These are phyloP conservation scores for Boletellus sp. DNA, from an alignment of 768 basidiomycete species.

Conservation along the genomic window DNA sequence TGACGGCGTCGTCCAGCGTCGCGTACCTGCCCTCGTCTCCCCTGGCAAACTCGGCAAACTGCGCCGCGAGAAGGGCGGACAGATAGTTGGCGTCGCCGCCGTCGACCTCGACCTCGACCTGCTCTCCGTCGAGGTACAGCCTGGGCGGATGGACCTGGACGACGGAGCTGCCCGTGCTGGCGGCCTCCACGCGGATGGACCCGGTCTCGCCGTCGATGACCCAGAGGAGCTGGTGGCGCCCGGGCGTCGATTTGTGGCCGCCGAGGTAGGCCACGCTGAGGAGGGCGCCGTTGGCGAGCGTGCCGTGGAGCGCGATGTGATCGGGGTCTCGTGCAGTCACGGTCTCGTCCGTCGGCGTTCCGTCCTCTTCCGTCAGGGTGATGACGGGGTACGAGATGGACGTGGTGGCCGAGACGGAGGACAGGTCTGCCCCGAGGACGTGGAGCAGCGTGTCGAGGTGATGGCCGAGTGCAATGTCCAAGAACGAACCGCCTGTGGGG, in stretches of 20 bases:
- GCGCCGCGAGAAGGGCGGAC: not conserved
- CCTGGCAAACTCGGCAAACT: conserved; percentile 9
- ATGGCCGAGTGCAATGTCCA: conserved; percentile 3
- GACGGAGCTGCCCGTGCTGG: not conserved
- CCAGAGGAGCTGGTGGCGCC: conserved; percentile 9
- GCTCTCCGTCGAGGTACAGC: conserved; percentile 7
- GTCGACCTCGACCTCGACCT: not conserved
- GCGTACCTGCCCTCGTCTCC: conserved; percentile 6
- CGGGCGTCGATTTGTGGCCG: conserved; percentile 8
- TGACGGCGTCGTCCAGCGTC: conserved; percentile 9
- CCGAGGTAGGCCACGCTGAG: conserved; percentile 1
- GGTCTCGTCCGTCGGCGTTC: conserved; percentile 5
- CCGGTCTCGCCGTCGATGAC: conserved; percentile 9
- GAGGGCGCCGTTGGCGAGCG: conserved; percentile 5
- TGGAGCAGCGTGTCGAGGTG: conserved; percentile 6
- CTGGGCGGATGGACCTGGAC: conserved; percentile 3
- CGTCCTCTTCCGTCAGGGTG: conserved; percentile 2
- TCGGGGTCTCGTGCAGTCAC: conserved; percentile 2
- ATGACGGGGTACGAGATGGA: conserved; percentile 3
- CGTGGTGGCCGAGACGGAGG: conserved; percentile 4
- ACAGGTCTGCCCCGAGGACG: conserved; percentile 3
- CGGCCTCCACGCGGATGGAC: conserved; percentile 7
- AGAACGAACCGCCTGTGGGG: not conserved
- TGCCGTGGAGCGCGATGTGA: conserved; percentile 5
- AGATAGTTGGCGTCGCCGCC: not conserved